A percentile compares a stretch with the other conserved stretches of the same genome.
Evolutionary conservation across 2,329 filamentous ascomycete genomes (phyloP).

Genomic region (Acarospora socialis): DNA sequence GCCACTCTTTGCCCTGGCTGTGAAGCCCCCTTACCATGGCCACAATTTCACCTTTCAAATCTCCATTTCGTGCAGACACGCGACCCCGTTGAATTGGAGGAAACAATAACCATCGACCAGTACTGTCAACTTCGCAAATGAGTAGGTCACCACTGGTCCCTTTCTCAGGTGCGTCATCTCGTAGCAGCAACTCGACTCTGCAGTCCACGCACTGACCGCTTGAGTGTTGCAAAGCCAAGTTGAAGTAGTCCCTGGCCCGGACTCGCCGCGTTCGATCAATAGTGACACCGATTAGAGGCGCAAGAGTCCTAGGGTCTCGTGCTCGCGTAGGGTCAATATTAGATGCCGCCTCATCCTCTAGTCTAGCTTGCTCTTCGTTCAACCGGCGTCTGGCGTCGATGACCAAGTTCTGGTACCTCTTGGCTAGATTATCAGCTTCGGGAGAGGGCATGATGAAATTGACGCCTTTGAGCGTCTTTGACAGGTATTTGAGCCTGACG

Average conservation of each 20-base stretch:
- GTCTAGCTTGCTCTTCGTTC: constrained; percentile 56
- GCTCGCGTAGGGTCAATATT: constrained; percentile 69
- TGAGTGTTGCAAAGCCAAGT: constrained; percentile 71
- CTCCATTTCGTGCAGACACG: constrained; percentile 68
- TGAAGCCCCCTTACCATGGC: constrained; percentile 71
- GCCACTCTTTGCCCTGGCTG: constrained; percentile 54
- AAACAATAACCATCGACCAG: constrained; percentile 72
- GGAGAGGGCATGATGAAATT: constrained; percentile 29
- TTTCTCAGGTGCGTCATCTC: constrained; percentile 59
- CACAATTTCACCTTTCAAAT: constrained; percentile 57
- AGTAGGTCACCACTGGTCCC: constrained; percentile 69
- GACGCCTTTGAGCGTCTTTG: constrained; percentile 61
- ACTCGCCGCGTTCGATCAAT: constrained; percentile 73
- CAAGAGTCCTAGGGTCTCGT: constrained; percentile 64
- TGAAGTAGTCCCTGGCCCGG: constrained; percentile 78
- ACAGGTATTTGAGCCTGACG: constrained; percentile 73
- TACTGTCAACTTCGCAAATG: constrained; percentile 73
- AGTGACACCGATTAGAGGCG: constrained; percentile 51
- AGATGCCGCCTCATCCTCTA: constrained; percentile 75
- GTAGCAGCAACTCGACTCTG: constrained; percentile 70
- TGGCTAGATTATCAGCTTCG: constrained; percentile 44
- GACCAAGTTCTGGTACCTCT: constrained; percentile 57
- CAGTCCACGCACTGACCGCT: constrained; percentile 83
- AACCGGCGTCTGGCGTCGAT: constrained; percentile 59
- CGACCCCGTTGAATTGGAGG: constrained; percentile 63